phyloP scores from a whole-genome alignment of 1,139 yeast species.

The Taphrina pruni region DNA sequence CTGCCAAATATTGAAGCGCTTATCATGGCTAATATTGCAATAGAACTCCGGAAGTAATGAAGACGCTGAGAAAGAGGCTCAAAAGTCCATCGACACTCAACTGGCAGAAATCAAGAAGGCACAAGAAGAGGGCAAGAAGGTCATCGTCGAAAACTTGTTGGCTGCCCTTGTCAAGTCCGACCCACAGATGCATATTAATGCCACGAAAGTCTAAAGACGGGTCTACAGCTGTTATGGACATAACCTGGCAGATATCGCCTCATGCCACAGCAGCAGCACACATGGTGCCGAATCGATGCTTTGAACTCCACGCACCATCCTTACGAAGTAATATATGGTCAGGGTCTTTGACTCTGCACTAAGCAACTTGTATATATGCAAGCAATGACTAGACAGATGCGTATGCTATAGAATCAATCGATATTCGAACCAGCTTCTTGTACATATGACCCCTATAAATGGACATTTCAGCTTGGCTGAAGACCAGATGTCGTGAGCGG shows the following conservation, averaged over 20 bases:
- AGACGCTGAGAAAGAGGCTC: conserved; percentile 68
- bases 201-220: conserved; percentile 50
- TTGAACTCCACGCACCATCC: neutral
- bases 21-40: conserved; percentile 4
- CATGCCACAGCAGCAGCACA: neutral
- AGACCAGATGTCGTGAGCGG: too few species aligned
- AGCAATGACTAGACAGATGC: neutral
- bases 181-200: conserved; percentile 83
- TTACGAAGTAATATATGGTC: too few species aligned
- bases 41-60: conserved; percentile 69
- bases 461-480: too few species aligned
- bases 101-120: conserved; percentile 66
- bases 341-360: too few species aligned
- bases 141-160: conserved; percentile 75
- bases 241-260: too few species aligned
- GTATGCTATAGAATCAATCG: neutral
- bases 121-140: conserved; percentile 66
- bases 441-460: neutral
- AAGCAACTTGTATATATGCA: neutral
- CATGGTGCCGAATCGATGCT: neutral
- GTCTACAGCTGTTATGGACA: neutral
- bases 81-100: conserved; percentile 60
- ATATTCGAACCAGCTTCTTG: neutral
- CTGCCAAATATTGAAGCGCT: neutral
- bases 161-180: conserved; percentile 80